These are phyloP conservation scores for Xerocomellus intermedius DNA, from an alignment of 768 basidiomycete species.

Conservation along the genomic window DNA sequence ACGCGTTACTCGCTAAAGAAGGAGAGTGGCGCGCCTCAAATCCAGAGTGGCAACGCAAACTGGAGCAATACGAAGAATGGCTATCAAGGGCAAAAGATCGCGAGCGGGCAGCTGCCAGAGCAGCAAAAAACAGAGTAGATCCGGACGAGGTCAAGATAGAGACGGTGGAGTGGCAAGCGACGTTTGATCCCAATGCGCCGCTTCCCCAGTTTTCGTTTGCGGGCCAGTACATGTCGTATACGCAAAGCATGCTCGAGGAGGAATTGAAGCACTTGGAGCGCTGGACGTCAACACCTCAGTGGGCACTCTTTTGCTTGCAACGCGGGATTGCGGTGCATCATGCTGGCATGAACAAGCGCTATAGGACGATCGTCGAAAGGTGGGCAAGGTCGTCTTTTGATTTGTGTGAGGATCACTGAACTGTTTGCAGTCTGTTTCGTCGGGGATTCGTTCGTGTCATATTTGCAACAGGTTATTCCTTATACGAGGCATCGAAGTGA, in stretches of 20 bases:
- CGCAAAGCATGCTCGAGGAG: conserved; percentile 47
- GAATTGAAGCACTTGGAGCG: conserved; percentile 41
- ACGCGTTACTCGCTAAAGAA: conserved; percentile 44
- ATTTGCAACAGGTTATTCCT: conserved; percentile 58
- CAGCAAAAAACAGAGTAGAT: conserved; percentile 39
- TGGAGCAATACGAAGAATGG: conserved; percentile 54
- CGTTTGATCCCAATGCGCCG: conserved; percentile 59
- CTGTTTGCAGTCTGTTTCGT: conserved; percentile 44
- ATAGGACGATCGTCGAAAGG: conserved; percentile 59
- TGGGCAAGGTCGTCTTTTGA: conserved; percentile 17
- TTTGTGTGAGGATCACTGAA: background rate
- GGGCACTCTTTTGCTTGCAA: conserved; percentile 47
- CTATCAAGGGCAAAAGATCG: conserved; percentile 45
- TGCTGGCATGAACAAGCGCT: conserved; percentile 63
- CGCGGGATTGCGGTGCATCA: conserved; percentile 72
- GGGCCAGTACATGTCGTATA: conserved; percentile 40
- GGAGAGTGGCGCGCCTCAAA: conserved; percentile 45
- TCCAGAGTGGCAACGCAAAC: conserved; percentile 49
- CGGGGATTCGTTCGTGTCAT: conserved; percentile 61
- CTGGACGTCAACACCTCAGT: conserved; percentile 36
- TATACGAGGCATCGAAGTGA: background rate
- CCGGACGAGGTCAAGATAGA: conserved; percentile 23
- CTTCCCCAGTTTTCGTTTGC: conserved; percentile 61
- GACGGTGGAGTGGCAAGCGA: conserved; percentile 44
- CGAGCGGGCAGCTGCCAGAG: conserved; percentile 41